Conservation (phyloP, 495 filamentous ascomycete species). For the Penicillium turbatum region DNA sequence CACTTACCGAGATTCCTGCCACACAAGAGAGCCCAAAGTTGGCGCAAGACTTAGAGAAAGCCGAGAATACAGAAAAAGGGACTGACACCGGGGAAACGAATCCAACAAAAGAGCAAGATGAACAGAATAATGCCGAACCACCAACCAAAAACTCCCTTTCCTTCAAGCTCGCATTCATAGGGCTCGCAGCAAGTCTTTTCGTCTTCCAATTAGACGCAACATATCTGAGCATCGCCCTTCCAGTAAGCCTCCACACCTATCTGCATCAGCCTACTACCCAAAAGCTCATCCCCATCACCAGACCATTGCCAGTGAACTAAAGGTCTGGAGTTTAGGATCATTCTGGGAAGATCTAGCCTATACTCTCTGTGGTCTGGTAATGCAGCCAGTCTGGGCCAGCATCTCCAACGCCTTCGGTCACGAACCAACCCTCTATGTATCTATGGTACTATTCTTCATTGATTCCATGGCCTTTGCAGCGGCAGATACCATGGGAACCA, state of each 20-base stretch:
- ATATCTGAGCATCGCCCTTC: neutral
- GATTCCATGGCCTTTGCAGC: constrained; percentile 42
- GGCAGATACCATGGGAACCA: constrained; percentile 26
- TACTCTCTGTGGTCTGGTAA: constrained; percentile 28
- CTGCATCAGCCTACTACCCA: too few relatives aligned
- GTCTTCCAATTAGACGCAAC: neutral
- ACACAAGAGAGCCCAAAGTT: too few relatives aligned
- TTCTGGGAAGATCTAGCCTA: constrained; percentile 53
- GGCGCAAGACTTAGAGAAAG: too few relatives aligned
- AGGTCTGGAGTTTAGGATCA: constrained; percentile 2
- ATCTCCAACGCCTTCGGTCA: constrained; percentile 51
- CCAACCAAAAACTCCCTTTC: too few relatives aligned
- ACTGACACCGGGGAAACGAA: too few relatives aligned
- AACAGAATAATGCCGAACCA: too few relatives aligned
- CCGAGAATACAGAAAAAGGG: too few relatives aligned
- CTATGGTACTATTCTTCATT: constrained; percentile 36
- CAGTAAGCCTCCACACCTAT: too few relatives aligned
- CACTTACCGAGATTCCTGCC: too few relatives aligned
- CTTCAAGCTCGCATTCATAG: neutral
- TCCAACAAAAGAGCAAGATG: too few relatives aligned
- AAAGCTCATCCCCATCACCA: neutral
- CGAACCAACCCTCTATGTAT: constrained; percentile 37
- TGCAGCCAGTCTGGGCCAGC: constrained; percentile 37
- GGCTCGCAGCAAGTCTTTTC: neutral
- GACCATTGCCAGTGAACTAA: neutral